Evolutionary conservation across 2,329 filamentous ascomycete species (phyloP), one percentile per base, ranked within the genome.

Genomic region (Fusarium irregulare): DNA sequence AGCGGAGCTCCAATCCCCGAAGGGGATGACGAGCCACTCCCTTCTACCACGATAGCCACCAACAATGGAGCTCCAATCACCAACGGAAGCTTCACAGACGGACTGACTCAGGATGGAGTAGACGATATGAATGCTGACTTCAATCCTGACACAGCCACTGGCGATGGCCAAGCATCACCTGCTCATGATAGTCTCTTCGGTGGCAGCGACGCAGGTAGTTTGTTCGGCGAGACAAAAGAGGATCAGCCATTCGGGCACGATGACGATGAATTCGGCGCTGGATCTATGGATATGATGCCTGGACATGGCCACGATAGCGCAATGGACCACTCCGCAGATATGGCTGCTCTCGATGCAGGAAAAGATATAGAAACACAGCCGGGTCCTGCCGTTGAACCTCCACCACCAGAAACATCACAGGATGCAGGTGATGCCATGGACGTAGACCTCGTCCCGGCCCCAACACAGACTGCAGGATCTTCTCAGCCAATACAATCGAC

Each of bases 161-260:
- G 41, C 40, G 89, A 92, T 75, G 88, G 85, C 78, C 85, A 77
- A 83, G 89, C 73, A 84, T 89, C 90, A 40, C 93, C 91, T 1
- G 88, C 90, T 13, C 92, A 95, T 66, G 87, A 89, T 71, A 97
- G 93, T 49, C 83, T 98, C 0, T 98, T 98, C 76, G 92, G 89
- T 13, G 92, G 92, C 1, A 93, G 93, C 72, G 89, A 90, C 21
- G 89, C 87, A 0, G 93, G 94, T 48, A 97, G 94, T 4, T 84
- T 99, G 2, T 99, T 98, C 77, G 96, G 95, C 4, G 94, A 97
- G 71, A 91, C 83, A 12, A 80, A 83, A 16, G 78, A 90, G 80
- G 77, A 80, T 79, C 77, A 86, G 25, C 90, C 88, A 7, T 97
- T 93, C 77, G 92, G 88, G 1, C 90, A 92, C 14, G 93, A 97